These are phyloP conservation scores for Ustilago cynodontis DNA, from an alignment of 1,284 basidiomycete genomes.

Conservation along the genomic window DNA sequence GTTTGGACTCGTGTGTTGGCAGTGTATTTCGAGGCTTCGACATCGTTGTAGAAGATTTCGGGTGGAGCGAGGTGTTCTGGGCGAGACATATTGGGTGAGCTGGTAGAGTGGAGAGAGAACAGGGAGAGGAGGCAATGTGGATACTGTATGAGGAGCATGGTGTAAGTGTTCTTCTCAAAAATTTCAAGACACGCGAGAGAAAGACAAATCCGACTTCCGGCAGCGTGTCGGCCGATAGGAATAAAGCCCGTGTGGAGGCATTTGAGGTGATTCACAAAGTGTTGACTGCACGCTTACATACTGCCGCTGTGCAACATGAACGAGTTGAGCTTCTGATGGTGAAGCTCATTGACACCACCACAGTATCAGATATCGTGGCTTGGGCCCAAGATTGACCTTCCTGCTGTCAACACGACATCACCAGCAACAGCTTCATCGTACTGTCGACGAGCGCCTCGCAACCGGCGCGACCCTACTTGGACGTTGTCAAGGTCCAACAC, in stretches of 20 bases:
- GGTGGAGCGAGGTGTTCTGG: conserved; percentile 96
- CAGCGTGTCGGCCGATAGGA: conserved; percentile 17
- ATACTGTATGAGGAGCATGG: not conserved
- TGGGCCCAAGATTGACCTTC: too few species aligned
- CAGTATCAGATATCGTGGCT: too few species aligned
- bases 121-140: too few species aligned
- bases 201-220: conserved; percentile 30
- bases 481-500: too few species aligned
- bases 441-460: too few species aligned
- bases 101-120: not conserved
- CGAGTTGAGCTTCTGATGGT: too few species aligned
- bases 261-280: conserved; percentile 3
- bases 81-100: conserved; percentile 80
- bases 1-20: conserved; percentile 87
- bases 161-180: conserved; percentile 40
- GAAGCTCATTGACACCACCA: not conserved
- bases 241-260: conserved; percentile 30
- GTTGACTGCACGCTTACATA: conserved; percentile 41
- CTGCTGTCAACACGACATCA: too few species aligned
- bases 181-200: conserved; percentile 14
- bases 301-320: not conserved
- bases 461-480: too few species aligned
- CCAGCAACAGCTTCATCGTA: too few species aligned
- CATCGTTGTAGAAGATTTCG: conserved; percentile 97
- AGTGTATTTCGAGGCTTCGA: conserved; percentile 95